Conservation (phyloP, 257 asterid species). For the Nyctanthes arbortristis region DNA sequence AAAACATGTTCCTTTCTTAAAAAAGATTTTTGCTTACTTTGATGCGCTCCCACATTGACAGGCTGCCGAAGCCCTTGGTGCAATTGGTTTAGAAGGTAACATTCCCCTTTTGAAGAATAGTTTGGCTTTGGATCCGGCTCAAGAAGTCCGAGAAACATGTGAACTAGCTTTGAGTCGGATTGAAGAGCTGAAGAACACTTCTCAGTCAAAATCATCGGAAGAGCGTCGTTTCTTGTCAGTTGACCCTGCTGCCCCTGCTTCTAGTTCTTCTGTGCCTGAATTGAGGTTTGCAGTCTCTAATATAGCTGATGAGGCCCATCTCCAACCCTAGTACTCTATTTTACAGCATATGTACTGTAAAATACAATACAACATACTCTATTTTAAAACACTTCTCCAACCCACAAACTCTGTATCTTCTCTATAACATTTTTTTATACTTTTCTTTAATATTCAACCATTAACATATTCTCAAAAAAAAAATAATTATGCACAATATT, state of each 20-base stretch:
- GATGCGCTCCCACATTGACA: conserved; percentile 23
- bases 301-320: neutral
- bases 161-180: conserved; percentile 94
- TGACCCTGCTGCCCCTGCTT: conserved; percentile 92
- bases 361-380: no score
- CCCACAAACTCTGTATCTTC: no score
- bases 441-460: no score
- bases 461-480: no score
- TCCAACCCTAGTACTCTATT: no score
- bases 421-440: no score
- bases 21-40: conserved; percentile 8
- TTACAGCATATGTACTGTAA: no score
- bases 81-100: conserved; percentile 61
- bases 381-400: no score
- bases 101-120: conserved; percentile 60
- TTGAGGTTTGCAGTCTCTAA: conserved; percentile 49
- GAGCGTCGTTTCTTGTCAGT: conserved; percentile 91
- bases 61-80: conserved; percentile 94
- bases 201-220: conserved; percentile 50
- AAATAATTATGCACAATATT: no score
- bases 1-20: neutral
- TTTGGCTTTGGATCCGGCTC: conserved; percentile 84
- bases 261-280: conserved; percentile 67
- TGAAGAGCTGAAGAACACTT: conserved; percentile 54
- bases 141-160: conserved; percentile 93